These are phyloP conservation scores for Dacryopinax spathularia DNA, from an alignment of 768 basidiomycete species.

Conservation along the genomic window DNA sequence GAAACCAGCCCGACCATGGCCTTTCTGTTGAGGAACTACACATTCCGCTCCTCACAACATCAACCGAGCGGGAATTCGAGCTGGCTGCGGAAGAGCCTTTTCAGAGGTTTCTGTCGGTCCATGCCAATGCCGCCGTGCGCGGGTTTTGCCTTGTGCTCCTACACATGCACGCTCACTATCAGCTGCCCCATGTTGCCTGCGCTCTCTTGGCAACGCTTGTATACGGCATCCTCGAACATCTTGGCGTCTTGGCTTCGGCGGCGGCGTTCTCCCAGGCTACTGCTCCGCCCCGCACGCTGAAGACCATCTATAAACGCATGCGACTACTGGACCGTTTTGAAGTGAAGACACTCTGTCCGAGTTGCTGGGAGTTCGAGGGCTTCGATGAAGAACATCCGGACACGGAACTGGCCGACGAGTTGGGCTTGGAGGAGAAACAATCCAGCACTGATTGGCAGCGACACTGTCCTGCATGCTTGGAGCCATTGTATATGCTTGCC, in stretches of 20 bases:
- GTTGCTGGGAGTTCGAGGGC: not conserved
- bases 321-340: not conserved
- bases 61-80: no score
- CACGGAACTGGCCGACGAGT: not conserved
- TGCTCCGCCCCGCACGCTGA: not conserved
- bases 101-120: not conserved
- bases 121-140: not conserved
- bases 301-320: not conserved
- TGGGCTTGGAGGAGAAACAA: not conserved
- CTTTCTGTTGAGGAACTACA: no score
- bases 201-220: not conserved
- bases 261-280: not conserved
- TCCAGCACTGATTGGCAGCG: not conserved
- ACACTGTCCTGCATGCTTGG: not conserved
- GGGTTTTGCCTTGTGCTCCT: not conserved
- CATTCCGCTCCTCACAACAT: no score
- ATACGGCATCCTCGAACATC: not conserved
- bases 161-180: not conserved
- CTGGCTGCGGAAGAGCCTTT: not conserved
- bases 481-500: not conserved
- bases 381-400: not conserved
- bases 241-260: not conserved
- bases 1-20: no score
- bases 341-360: not conserved
- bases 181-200: not conserved